Base-by-base conservation (phyloP, 140 eudicot species). In the Bidens hawaiensis region DNA sequence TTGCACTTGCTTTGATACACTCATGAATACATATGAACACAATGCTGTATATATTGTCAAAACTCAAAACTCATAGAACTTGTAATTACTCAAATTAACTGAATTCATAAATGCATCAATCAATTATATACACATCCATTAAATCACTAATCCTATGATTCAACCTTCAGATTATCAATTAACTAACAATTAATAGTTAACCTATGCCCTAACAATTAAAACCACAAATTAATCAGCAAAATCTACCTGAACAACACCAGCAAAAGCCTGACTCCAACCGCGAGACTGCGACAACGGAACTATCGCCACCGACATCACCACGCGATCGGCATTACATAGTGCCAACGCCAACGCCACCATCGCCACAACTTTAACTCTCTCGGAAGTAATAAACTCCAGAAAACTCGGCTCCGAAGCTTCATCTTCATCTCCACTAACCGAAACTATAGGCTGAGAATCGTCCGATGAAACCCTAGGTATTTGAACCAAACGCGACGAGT, bases 231-330 rank as follows among this genome's bases (percentile, higher is more conserved):
- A 9, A 43, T 62, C 15, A 62, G n/a, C 15, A 52, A 43, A 1
- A 33, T 2, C 9, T 24, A 90, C 99, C 99, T 93, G 99, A 69
- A 93, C 95, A 60, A 93, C 93, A 49, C 99, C 99, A n/a, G 93
- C 96, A 67, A 93, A 93, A 10, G 99, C 83, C 28, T 74, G 96
- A 42, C 84, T 70, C 96, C 99, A 93, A 12, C 89, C 89, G 55
- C 76, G 81, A 19, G 95, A 71, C 26, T 71, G 70, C 25, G 95
- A 85, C 33, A 93, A 69, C 49, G 99, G 99, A 63, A 93, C 99
- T 25, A 93, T 80, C 0, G 95, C 96, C 8, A 93, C 96, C 0
- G 96, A 88, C 99, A 93, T 93, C 36, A 93, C 99, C 55, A 93
- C 99, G 10, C 99, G 95, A 41, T 93, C 99, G 1, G 96, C 96